phyloP scores from a whole-genome alignment of 139 green algal species.

The Chlorella sp. region DNA sequence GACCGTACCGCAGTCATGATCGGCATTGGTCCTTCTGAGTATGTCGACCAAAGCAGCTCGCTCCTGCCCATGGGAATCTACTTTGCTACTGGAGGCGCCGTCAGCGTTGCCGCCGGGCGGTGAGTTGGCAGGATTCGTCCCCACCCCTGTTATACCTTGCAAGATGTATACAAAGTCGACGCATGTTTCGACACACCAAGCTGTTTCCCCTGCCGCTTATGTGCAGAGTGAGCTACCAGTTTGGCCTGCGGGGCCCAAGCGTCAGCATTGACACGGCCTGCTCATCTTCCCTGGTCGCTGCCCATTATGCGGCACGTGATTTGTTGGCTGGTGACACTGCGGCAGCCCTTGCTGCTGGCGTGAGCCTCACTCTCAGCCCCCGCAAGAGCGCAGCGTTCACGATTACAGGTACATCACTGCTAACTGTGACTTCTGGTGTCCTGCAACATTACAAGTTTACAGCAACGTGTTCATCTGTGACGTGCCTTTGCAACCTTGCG shows the following conservation, averaged over 20 bases:
- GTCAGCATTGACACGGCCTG: constrained; percentile 85
- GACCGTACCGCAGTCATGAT: constrained; percentile 30
- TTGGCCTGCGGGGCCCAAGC: constrained; percentile 72
- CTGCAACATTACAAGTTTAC: constrained; percentile 11
- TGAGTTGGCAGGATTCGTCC: constrained; percentile 15
- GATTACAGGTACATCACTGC: background rate
- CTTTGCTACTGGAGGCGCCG: constrained; percentile 74
- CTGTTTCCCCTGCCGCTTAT: constrained; percentile 56
- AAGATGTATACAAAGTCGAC: too few species aligned
- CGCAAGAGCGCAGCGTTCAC: constrained; percentile 36
- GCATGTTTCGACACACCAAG: background rate
- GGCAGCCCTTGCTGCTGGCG: constrained; percentile 20
- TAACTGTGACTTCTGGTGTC: background rate
- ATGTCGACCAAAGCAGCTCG: background rate
- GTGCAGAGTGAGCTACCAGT: constrained; percentile 77
- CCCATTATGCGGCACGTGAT: constrained; percentile 50
- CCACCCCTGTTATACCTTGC: too few species aligned
- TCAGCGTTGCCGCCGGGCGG: constrained; percentile 46
- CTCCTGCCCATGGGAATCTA: constrained; percentile 57
- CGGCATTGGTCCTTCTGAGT: constrained; percentile 47
- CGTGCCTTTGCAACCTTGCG: background rate
- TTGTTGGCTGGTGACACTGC: background rate
- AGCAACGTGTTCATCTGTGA: background rate
- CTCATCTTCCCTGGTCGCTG: constrained; percentile 77
- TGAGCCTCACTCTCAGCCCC: constrained; percentile 46